Conservation (phyloP, 345 rosid genomes). For the Corymbia maculata region DNA sequence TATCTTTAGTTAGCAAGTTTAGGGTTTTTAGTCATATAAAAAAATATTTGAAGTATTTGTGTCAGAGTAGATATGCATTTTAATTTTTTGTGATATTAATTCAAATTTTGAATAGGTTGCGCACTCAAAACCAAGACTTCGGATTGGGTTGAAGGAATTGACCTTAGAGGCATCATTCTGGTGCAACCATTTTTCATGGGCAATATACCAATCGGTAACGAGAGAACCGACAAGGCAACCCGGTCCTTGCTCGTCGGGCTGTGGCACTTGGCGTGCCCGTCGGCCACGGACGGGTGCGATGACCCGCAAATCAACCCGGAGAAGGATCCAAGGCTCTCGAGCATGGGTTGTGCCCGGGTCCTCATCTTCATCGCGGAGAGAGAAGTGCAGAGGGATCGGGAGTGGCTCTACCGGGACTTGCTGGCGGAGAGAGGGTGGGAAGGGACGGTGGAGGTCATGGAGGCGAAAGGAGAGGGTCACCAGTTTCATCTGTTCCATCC, state of each 20-base stretch:
- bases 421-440: slow-evolving; percentile 3
- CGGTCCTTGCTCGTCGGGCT: neutral
- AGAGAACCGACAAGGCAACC: neutral
- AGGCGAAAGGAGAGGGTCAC: slow-evolving; percentile 3
- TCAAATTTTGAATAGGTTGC: neutral
- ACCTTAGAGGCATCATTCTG: neutral
- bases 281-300: slow-evolving; percentile 3
- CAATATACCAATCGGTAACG: neutral
- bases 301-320: slow-evolving; percentile 32
- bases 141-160: neutral
- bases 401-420: neutral
- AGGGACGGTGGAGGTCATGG: neutral
- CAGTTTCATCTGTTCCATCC: neutral
- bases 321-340: slow-evolving; percentile 9
- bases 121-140: neutral
- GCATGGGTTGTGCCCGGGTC: slow-evolving; percentile 11
- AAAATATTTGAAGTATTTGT: too few species aligned
- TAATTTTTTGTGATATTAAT: neutral
- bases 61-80: too few species aligned
- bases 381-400: slow-evolving; percentile 11
- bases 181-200: slow-evolving; percentile 27
- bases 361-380: slow-evolving; percentile 22
- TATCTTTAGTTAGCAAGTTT: too few species aligned
- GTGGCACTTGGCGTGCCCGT: slow-evolving; percentile 5
- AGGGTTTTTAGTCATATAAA: too few species aligned